Percentiles rank a stretch among this genome's conserved stretches.
These are phyloP conservation scores for Dictyostelium citrinum DNA, from an alignment of 78 protist species.

Conservation along the genomic window DNA sequence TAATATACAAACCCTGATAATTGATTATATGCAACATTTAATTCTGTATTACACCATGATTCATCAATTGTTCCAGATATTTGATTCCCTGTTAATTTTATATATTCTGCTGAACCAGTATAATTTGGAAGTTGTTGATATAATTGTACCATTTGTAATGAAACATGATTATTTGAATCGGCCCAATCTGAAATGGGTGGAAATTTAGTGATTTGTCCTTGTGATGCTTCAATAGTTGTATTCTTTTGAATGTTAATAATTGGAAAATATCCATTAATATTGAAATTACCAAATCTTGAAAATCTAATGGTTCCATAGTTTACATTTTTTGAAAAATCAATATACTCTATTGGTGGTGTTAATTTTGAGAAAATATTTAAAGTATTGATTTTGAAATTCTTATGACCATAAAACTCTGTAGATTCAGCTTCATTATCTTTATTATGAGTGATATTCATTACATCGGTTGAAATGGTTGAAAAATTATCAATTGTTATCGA, in stretches of 20 bases:
- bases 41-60: neutral
- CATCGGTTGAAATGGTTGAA: neutral
- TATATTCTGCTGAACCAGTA: neutral
- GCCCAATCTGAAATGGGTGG: neutral
- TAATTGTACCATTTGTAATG: neutral
- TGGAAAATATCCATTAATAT: neutral
- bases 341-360: neutral
- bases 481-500: neutral
- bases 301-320: neutral
- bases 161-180: neutral
- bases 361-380: neutral
- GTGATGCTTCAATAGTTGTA: neutral
- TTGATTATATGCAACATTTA: neutral
- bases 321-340: neutral
- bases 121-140: neutral
- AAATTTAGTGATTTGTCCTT: neutral
- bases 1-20: neutral
- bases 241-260: neutral
- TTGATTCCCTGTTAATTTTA: neutral
- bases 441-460: neutral
- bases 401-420: neutral
- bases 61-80: neutral
- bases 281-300: neutral
- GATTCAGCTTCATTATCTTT: neutral
- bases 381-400: neutral